Evolutionary conservation across 768 basidiomycete genomes (phyloP).

Genomic region (Fistulinella prunicolor): DNA sequence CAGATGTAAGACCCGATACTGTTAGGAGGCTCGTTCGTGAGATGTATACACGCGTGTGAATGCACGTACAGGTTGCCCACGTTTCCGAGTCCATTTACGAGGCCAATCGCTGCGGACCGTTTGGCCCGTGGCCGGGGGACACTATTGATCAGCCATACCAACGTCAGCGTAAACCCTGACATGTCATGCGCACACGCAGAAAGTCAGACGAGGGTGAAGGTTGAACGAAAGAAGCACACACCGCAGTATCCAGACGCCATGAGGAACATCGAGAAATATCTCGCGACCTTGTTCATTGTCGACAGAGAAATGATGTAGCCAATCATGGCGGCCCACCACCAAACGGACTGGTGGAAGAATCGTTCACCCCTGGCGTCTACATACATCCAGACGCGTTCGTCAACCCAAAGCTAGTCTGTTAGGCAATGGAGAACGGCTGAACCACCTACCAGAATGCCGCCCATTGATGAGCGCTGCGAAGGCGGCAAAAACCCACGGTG

Average conservation of each 20-base stretch:
- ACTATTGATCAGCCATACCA: conserved; percentile 63
- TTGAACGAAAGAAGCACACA: conserved; percentile 6
- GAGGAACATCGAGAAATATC: conserved; percentile 62
- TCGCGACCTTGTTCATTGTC: conserved; percentile 48
- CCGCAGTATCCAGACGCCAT: conserved; percentile 57
- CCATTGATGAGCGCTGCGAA: conserved; percentile 51
- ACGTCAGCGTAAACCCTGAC: conserved; percentile 40
- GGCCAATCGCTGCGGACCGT: conserved; percentile 51
- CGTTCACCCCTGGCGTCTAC: conserved; percentile 61
- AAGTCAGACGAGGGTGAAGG: neutral
- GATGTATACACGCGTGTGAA: neutral
- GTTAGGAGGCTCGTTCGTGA: neutral
- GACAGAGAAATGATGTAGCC: conserved; percentile 61
- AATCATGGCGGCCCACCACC: conserved; percentile 60
- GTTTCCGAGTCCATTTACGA: conserved; percentile 60
- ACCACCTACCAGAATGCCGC: conserved; percentile 47
- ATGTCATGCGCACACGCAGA: too few species aligned
- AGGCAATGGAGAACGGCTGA: neutral
- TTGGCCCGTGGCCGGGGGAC: conserved; percentile 60
- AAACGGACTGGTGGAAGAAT: conserved; percentile 55
- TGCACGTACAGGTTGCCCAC: conserved; percentile 52
- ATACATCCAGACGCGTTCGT: neutral
- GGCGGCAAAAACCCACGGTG: conserved; percentile 58
- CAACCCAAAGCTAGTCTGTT: neutral
- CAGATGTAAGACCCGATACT: conserved; percentile 64